Conservation (phyloP, 805 yeast species). For the Starmerella vaccinii region DNA sequence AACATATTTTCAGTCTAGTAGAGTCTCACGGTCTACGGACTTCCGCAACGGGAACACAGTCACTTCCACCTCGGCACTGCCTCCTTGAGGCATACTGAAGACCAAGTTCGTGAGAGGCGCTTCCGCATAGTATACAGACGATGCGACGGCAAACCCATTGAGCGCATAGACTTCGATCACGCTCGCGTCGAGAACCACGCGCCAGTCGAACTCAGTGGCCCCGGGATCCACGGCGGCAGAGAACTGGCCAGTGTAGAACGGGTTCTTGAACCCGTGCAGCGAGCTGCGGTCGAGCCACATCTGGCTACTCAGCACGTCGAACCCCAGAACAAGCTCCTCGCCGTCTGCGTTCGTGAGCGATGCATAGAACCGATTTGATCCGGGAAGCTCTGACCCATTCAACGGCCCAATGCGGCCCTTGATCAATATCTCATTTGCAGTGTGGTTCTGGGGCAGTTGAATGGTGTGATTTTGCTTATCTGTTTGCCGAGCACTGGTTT, state of each 20-base stretch:
- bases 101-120: conserved; percentile 9
- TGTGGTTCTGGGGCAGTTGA: not conserved
- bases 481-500: not conserved
- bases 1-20: not conserved
- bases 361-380: not conserved
- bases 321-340: conserved; percentile 16
- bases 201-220: conserved; percentile 5
- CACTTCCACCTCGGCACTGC: conserved; percentile 1
- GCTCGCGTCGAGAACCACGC: conserved; percentile 18
- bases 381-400: conserved; percentile 2
- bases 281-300: conserved; percentile 20
- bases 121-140: conserved; percentile 14
- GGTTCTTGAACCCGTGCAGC: conserved; percentile 15
- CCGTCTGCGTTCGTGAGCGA: conserved; percentile 8
- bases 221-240: conserved; percentile 13
- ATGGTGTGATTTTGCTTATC: too few species aligned
- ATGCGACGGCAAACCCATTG: conserved; percentile 18
- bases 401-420: not conserved
- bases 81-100: conserved; percentile 7
- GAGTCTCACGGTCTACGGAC: conserved; percentile 13
- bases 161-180: conserved; percentile 19
- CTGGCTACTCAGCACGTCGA: conserved; percentile 13
- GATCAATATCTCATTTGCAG: not conserved
- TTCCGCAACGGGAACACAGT: conserved; percentile 11
- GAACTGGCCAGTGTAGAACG: conserved; percentile 21